These are phyloP conservation scores for Fusarium irregulare DNA, from an alignment of 2,329 filamentous ascomycete genomes.

Conservation along the genomic window DNA sequence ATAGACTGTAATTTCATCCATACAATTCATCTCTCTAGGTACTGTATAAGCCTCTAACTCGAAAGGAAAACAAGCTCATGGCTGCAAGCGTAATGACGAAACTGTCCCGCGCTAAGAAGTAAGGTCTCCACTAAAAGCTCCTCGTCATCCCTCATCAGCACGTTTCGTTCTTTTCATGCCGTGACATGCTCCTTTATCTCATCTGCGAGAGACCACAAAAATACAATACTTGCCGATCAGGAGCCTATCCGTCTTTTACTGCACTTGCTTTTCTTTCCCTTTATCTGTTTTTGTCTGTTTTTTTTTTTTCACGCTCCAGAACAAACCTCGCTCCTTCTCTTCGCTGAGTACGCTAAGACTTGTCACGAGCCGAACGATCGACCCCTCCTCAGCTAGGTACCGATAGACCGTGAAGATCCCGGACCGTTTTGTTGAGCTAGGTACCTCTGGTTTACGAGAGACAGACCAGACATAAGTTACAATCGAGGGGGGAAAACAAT, in stretches of 20 bases:
- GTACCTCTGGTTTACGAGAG: slow-evolving; percentile 5
- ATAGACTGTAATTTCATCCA: background rate
- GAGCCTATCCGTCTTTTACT: background rate
- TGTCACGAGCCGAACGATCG: slow-evolving; percentile 10
- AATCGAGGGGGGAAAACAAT: background rate
- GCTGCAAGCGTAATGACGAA: slow-evolving; percentile 37
- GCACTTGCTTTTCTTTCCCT: background rate
- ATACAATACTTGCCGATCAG: slow-evolving; percentile 25
- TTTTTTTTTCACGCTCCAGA: background rate
- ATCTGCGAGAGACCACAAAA: slow-evolving; percentile 30
- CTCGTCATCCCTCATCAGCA: slow-evolving; percentile 39
- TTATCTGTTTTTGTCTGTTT: background rate
- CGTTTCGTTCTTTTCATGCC: slow-evolving; percentile 29
- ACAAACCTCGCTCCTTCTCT: slow-evolving; percentile 5
- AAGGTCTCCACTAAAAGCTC: slow-evolving; percentile 33
- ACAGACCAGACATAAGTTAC: background rate
- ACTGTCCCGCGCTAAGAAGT: slow-evolving; percentile 28
- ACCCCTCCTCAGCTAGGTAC: slow-evolving; percentile 33
- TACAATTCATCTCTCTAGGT: background rate
- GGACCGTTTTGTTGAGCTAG: slow-evolving; percentile 1
- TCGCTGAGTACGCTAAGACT: background rate
- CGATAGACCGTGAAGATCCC: slow-evolving; percentile 9
- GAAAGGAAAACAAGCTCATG: slow-evolving; percentile 39
- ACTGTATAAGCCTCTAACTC: slow-evolving; percentile 19
- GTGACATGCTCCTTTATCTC: slow-evolving; percentile 24